These are phyloP conservation scores for Pseudozyma thailandica DNA, from an alignment of 1,284 basidiomycete species.

Conservation along the genomic window DNA sequence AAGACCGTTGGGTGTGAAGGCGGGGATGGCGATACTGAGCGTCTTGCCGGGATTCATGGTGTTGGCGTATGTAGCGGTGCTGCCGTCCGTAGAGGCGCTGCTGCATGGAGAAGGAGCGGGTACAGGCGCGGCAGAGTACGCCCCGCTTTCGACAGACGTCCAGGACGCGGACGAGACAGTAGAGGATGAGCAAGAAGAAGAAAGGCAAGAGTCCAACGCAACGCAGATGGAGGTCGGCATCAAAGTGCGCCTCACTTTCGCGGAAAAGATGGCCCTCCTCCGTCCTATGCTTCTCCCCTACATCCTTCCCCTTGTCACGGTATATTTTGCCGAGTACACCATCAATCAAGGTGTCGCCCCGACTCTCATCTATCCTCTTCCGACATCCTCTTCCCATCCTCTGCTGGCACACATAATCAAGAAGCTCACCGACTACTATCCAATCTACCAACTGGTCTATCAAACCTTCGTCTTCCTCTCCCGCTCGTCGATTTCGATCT, in stretches of 20 bases:
- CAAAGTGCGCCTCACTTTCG: conserved; percentile 41
- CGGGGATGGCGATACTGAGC: conserved; percentile 76
- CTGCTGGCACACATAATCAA: conserved; percentile 81
- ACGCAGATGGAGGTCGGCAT: background rate
- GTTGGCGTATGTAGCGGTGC: conserved; percentile 46
- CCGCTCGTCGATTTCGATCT: conserved; percentile 83
- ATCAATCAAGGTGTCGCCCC: conserved; percentile 74
- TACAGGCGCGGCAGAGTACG: conserved; percentile 6
- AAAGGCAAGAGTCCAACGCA: background rate
- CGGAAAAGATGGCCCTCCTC: conserved; percentile 61
- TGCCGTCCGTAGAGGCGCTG: conserved; percentile 39
- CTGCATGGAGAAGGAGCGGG: background rate
- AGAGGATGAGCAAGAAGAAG: background rate
- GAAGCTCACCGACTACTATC: conserved; percentile 91
- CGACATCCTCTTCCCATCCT: conserved; percentile 73
- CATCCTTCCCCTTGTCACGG: conserved; percentile 62
- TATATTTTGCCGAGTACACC: conserved; percentile 67
- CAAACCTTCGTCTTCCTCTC: conserved; percentile 94
- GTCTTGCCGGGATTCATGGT: conserved; percentile 60
- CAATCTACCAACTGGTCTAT: conserved; percentile 72
- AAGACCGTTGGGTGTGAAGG: conserved; percentile 82
- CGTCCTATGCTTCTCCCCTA: conserved; percentile 62
- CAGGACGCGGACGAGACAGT: background rate
- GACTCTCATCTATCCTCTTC: conserved; percentile 88
- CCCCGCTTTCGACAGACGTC: conserved; percentile 18